Evolutionary conservation across 345 rosid species (phyloP), one percentile per base, ranked within the genome.

Genomic region (Gossypium rotundifolium): DNA sequence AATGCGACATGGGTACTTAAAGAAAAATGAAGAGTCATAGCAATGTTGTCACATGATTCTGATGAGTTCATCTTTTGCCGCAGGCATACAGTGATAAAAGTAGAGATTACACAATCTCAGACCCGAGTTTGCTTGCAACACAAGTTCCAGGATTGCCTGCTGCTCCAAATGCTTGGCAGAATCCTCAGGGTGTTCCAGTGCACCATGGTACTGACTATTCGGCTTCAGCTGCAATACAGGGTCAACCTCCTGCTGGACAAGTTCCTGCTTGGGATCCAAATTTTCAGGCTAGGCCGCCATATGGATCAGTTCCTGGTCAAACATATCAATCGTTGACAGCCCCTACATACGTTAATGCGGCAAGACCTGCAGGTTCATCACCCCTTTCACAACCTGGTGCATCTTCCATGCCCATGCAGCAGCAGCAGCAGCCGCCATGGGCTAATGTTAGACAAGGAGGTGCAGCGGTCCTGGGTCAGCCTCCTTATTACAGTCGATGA

Each of bases 21-120:
- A 4, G 40, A 33, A 33, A 33, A 33, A 33, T 33, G 7, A 33
- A 33, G 40, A 33, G 40, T 55, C 68, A 14, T 38, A 4, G 3
- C 1, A 6, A 40, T 16, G 27, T 14, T 33, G 17, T 49, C 5
- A 22, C 29, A 70, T 53, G 65, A 61, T 25, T 58, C 44, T 59
- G 40, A 61, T 66, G 29, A 42, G 67, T 68, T 83, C 33, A 40
- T 9, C 4, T 58, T 29, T 33, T 25, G 42, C 69, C 17, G 52
- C 75, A 92, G 98, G 95, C 97, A 11, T 90, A 77, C 86, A 91
- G 92, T 76, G 98, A 94, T 77, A 94, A 92, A 84, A 92, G 98
- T 80, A 87, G 98, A 88, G 98, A 94, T 80, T 94, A 89, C 70
- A 94, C 98, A 11, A 80, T 91, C 27, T 93, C 92, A 20, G 88